Evolutionary conservation across 2,329 filamentous ascomycete species (phyloP), one percentile per base, ranked within the genome.

Genomic region (Penicillium sp.): DNA sequence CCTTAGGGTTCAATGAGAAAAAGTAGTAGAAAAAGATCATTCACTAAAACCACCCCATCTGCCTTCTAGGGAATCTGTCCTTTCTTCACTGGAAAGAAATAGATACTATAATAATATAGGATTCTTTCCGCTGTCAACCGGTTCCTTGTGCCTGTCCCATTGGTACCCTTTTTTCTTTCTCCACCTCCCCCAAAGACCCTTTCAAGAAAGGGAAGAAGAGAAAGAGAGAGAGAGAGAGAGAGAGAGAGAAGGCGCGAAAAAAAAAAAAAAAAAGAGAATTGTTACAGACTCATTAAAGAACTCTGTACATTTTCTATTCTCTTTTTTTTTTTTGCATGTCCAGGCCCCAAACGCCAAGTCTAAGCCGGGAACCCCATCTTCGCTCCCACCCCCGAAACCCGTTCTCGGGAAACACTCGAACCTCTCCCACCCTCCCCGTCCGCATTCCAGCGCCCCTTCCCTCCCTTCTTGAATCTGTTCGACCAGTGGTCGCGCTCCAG

Each of bases 381-480:
- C 21, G 24, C 27, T 24, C 39, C 19, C 45, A 31, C 39, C 24
- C 35, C 37, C 26, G 24, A 29, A 26, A 24, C 21, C 16, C 37
- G 37, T 22, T 24, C 37, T 51, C 48, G 16, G 31, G 31, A 48
- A 14, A 35, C 41, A 43, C 47, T 53, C 53, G 44, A 26, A 52
- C 46, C 48, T 44, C 45, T 45, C 43, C 47, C 44, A 31, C 39
- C 37, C 47, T n/a, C 24, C 45, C 26, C 48, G 31, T 43, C 53
- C 41, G 48, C 52, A 51, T 53, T 59, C 54, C 57, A 57, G 11
- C 29, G 31, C 47, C 53, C 44, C 56, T 51, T 49, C 41, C 56
- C 50, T 48, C 53, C 55, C 55, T 51, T 46, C 57, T 54, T 55
- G 29, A 55, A 56, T 64, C 53, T 57, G 57, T 55, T 55, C 59